Conservation (phyloP, 2,329 filamentous ascomycete species). For the Aureobasidium melanogenum region DNA sequence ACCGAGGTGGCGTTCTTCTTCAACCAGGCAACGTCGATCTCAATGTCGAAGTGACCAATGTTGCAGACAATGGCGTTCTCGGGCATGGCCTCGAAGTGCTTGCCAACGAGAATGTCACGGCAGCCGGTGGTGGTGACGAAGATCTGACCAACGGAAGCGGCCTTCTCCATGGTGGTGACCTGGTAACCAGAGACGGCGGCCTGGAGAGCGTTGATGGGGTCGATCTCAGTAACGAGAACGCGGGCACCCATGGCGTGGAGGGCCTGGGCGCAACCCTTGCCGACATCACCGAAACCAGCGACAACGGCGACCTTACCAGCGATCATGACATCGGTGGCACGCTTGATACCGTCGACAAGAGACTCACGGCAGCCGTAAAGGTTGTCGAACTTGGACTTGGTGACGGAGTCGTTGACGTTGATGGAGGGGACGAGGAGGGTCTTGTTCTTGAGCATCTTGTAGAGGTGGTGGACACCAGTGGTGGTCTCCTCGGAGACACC, state of each 20-base stretch:
- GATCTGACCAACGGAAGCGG: conserved; percentile 81
- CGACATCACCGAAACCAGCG: conserved; percentile 96
- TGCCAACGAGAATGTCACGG: conserved; percentile 89
- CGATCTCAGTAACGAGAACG: conserved; percentile 91
- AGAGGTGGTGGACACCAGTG: conserved; percentile 98
- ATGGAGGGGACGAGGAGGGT: conserved; percentile 82
- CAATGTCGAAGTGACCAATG: conserved; percentile 99
- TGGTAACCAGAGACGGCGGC: conserved; percentile 95
- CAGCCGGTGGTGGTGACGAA: conserved; percentile 99
- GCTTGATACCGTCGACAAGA: conserved; percentile 98
- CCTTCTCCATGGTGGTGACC: conserved; percentile 97
- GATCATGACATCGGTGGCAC: conserved; percentile 99
- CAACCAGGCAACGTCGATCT: conserved; percentile 99
- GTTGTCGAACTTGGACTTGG: conserved; percentile 99
- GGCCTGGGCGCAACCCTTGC: conserved; percentile 95
- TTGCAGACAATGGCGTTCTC: conserved; percentile 99
- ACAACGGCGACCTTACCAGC: conserved; percentile 97
- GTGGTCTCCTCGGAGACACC: conserved; percentile 99
- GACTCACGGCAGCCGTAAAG: conserved; percentile 99
- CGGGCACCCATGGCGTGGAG: conserved; percentile 96
- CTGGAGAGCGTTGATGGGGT: conserved; percentile 99
- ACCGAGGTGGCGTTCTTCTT: conserved; percentile 91
- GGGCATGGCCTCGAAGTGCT: conserved; percentile 89
- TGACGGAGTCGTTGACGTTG: conserved; percentile 99
- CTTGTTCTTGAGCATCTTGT: conserved; percentile 82